Evolutionary conservation across 2,329 filamentous ascomycete genomes (phyloP).

Genomic region (Cryphonectria radicalis): DNA sequence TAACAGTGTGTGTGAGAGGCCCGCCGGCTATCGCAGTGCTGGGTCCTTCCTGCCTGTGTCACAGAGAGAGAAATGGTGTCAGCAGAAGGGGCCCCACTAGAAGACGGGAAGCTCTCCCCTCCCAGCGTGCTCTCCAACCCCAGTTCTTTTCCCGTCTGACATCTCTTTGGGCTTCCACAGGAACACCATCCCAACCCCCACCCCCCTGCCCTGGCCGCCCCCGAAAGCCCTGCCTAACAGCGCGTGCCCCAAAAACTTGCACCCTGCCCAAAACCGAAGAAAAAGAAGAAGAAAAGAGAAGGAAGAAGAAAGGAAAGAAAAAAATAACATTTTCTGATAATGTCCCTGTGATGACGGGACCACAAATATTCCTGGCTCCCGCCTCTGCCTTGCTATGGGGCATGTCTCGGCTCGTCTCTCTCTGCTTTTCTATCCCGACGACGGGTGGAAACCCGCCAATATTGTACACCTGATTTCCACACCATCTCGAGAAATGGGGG

Average conservation of each 20-base stretch:
- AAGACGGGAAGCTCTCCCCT: not conserved
- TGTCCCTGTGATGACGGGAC: slow-evolving; percentile 4
- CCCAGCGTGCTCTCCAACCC: slow-evolving; percentile 2
- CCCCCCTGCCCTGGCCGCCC: not conserved
- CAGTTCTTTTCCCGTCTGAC: slow-evolving; percentile 13
- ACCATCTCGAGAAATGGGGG: not conserved
- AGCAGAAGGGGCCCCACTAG: not conserved
- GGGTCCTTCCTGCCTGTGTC: not conserved
- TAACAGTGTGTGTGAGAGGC: not conserved
- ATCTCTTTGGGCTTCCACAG: slow-evolving; percentile 3
- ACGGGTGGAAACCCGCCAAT: not conserved
- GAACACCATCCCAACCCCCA: not conserved
- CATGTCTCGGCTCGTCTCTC: slow-evolving; percentile 6
- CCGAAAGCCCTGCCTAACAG: not conserved
- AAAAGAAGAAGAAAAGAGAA: not conserved
- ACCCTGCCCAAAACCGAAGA: too few species aligned
- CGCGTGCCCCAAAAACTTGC: not conserved
- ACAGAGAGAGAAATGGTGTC: not conserved
- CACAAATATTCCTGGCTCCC: not conserved
- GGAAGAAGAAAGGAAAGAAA: not conserved
- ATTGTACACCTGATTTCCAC: not conserved
- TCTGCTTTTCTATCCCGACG: not conserved
- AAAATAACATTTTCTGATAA: not conserved
- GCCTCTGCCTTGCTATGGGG: not conserved
- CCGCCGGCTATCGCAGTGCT: not conserved